Conservation (phyloP, 345 rosid genomes). For the Salix udensis region DNA sequence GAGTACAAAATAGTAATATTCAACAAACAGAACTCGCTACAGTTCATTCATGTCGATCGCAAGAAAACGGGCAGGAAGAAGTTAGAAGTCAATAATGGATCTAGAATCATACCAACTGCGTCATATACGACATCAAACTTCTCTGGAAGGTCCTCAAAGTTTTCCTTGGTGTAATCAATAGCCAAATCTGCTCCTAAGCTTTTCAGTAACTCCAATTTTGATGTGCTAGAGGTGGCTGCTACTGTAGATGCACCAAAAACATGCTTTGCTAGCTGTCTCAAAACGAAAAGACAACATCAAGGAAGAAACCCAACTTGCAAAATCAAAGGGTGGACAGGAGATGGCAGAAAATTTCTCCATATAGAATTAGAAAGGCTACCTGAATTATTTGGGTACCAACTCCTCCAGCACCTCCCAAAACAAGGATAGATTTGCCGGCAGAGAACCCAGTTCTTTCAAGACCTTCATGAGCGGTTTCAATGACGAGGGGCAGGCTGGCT, state of each 20-base stretch:
- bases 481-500: slow-evolving; percentile 16
- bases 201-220: slow-evolving; percentile 15
- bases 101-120: slow-evolving; percentile 17
- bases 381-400: slow-evolving; percentile 21
- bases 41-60: background rate
- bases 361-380: background rate
- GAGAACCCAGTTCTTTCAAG: slow-evolving; percentile 14
- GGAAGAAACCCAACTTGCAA: background rate
- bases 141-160: slow-evolving; percentile 15
- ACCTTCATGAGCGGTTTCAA: slow-evolving; percentile 22
- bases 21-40: background rate
- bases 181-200: slow-evolving; percentile 23
- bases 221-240: slow-evolving; percentile 18
- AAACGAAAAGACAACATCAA: background rate
- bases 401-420: slow-evolving; percentile 25
- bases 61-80: background rate
- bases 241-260: slow-evolving; percentile 15
- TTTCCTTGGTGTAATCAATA: slow-evolving; percentile 18
- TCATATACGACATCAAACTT: slow-evolving; percentile 21
- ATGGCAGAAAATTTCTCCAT: background rate
- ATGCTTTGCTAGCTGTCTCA: slow-evolving; percentile 19
- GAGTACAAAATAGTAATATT: too few relatives aligned
- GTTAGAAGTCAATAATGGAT: background rate
- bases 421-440: slow-evolving; percentile 11
- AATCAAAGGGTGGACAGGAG: background rate